Evolutionary conservation across 2,329 filamentous ascomycete genomes (phyloP), one percentile per base, ranked within the genome.

Genomic region (Ceratocystis lukuohia): DNA sequence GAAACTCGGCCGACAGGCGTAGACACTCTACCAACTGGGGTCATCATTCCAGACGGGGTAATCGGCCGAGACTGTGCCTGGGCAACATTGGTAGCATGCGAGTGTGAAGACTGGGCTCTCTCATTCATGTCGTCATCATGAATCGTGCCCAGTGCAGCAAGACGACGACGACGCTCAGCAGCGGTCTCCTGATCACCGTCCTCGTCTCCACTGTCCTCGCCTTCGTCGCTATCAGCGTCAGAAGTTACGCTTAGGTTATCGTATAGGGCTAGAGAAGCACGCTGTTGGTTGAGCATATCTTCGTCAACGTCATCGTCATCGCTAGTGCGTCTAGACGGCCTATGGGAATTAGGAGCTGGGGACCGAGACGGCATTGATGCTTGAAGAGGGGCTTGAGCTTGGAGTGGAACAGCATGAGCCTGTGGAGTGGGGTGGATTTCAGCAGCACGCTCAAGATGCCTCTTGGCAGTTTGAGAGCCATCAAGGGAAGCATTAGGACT

Each of bases 81-180:
- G n/a, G 37, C 37, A 59, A 22, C 5, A 48, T 71, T 91, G 84
- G 56, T 30, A 2, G 15, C 17, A 4, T 20, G 71, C 89, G 82
- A 65, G n/a, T 59, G 71, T 89, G 82, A 65, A 89, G 80, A 57
- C 87, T 81, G 67, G 86, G 80, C 74, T 92, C 89, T 91, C 75
- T 92, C 89, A 46, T 77, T 79, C 59, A 78, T 80, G 20, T 77
- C 77, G 0, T 73, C 75, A 1, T 73, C 74, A 6, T 74, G 72
- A 17, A 77, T 75, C 68, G 88, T 78, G 8, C 88, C 88, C 1
- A 93, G 76, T 0, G 89, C 89, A 0, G 88, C 88, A 71, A 91
- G 84, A 71, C 89, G 82, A 65, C 89, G 80, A 50, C 88, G 81
- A 66, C 87, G 80, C 74, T 93, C 89, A 0, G 88, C 89, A 0